Base-by-base conservation (phyloP, 805 yeast genomes). In the Monosporozyma siamensis region DNA sequence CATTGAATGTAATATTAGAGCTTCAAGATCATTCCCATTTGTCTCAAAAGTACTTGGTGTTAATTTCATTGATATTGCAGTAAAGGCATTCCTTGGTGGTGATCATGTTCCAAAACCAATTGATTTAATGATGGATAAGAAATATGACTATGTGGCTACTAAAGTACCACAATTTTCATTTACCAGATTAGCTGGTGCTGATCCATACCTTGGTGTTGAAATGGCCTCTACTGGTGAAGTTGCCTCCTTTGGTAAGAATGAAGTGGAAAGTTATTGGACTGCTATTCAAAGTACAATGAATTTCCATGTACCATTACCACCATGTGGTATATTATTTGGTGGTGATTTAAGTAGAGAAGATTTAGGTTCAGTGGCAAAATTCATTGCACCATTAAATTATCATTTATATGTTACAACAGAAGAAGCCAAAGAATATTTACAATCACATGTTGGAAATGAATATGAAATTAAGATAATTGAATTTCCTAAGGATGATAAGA, bases 191-290 rank as follows among this genome's bases (percentile, higher is more conserved):
- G 97, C 97, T 15, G 99, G 98, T 52, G 99, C 99, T 40, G 99
- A 92, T 66, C 99, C 99, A 50, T 89, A 85, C 75, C 74, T 92
- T 61, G 98, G 98, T 50, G 98, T 92, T 52, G 99, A 92, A 71
- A 92, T 92, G 99, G 82, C 97, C 6, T 89, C 97, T 10, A 92
- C 99, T 41, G 99, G 99, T 66, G 99, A 92, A 70, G 84, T 92
- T 62, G 98, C 98, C 24, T 85, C 96, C 63, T 92, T 92, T 62
- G 99, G 99, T 55, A 71, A 71, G 48, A 82, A 86, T 65, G 64
- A 82, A 48, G 56, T 74, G 44, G 97, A 92, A 67, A 95, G 97
- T 27, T 92, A 92, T 75, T 92, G 97, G 97, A 82, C 97, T 36
- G 82, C 97, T 12, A 78, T 90, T 56, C 97, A 92, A 73, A 77